phyloP scores from a whole-genome alignment of 257 asterid species.

The Solanum infundibuliforme region DNA sequence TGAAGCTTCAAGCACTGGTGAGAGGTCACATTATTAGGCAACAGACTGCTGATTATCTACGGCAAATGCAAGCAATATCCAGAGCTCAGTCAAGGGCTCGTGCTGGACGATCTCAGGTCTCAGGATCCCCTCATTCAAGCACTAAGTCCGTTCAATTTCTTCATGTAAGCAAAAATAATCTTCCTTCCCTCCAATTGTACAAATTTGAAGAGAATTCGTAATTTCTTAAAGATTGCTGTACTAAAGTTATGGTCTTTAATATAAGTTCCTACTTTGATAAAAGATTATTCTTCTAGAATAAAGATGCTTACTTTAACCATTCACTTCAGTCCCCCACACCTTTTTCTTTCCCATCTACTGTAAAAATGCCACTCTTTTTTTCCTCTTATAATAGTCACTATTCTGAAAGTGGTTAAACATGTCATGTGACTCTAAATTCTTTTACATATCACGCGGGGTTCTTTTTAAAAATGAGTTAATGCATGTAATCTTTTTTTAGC shows the following conservation, averaged over 20 bases:
- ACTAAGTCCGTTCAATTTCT: conserved; percentile 38
- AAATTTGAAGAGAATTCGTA: not conserved
- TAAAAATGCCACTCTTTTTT: not conserved
- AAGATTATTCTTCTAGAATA: not conserved
- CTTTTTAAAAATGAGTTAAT: not conserved
- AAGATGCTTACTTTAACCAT: not conserved
- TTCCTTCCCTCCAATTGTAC: not conserved
- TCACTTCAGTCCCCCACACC: not conserved
- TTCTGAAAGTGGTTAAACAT: not conserved
- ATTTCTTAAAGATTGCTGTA: not conserved
- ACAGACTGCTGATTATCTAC: conserved; percentile 44
- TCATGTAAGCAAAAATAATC: conserved; percentile 21
- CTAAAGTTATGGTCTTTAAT: not conserved
- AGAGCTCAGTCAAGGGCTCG: conserved; percentile 65
- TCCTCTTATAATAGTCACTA: not conserved
- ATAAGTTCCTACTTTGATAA: not conserved
- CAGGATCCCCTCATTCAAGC: conserved; percentile 53
- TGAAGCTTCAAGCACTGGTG: conserved; percentile 83
- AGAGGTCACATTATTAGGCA: conserved; percentile 74
- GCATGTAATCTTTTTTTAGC: not conserved
- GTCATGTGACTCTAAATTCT: not conserved
- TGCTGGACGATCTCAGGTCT: conserved; percentile 24
- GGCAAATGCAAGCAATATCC: conserved; percentile 44
- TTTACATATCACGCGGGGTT: not conserved
- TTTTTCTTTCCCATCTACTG: not conserved